phyloP scores from a whole-genome alignment of 2,329 filamentous ascomycete species.

The Fusarium protoensiforme region DNA sequence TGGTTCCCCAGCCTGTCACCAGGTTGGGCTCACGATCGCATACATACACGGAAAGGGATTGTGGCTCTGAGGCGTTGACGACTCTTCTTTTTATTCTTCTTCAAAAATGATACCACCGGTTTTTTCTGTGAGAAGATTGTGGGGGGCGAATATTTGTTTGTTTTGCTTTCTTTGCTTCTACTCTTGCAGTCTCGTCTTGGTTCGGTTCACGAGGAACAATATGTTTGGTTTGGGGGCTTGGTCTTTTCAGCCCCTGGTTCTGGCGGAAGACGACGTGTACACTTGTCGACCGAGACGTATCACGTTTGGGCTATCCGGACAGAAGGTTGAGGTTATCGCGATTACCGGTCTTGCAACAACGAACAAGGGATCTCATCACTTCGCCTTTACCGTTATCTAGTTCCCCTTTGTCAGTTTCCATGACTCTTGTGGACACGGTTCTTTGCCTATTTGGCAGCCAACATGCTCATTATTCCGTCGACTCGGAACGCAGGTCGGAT shows the following conservation, averaged over 20 bases:
- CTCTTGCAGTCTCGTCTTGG: constrained; percentile 8
- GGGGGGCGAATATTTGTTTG: constrained; percentile 14
- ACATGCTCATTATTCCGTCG: neutral
- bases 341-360: neutral
- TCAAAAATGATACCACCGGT: constrained; percentile 44
- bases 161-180: constrained; percentile 5
- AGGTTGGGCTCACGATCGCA: constrained; percentile 40
- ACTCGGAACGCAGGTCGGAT: neutral
- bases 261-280: neutral
- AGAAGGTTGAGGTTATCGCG: neutral
- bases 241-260: neutral
- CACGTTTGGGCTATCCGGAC: constrained; percentile 1
- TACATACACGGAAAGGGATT: constrained; percentile 36
- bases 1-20: constrained; percentile 37
- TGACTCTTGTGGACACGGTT: neutral
- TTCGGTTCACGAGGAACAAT: constrained; percentile 25
- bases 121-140: constrained; percentile 20
- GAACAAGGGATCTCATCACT: constrained; percentile 3
- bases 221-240: neutral
- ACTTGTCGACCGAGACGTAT: neutral
- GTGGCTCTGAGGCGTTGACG: constrained; percentile 39
- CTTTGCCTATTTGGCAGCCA: neutral
- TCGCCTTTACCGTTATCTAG: neutral
- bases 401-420: constrained; percentile 1
- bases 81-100: constrained; percentile 29